Evolutionary conservation across 2,329 filamentous ascomycete species (phyloP).

Genomic region (Ophiobolus disseminans): DNA sequence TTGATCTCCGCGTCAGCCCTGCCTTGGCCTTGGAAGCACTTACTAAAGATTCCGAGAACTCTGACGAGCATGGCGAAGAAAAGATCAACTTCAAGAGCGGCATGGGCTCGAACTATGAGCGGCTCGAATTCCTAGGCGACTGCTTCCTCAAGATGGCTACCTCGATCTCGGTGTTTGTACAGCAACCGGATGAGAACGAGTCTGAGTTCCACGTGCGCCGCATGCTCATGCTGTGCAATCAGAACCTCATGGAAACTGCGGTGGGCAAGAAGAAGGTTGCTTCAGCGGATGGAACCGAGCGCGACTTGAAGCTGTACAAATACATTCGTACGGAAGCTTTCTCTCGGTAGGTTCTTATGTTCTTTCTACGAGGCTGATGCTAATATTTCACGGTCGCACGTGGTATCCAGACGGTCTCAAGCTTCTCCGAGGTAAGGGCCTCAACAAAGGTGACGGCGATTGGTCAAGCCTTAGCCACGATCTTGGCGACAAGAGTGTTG

Average conservation of each 20-base stretch:
- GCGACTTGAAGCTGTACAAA: slow-evolving; percentile 66
- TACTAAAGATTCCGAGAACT: slow-evolving; percentile 90
- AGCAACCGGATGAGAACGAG: slow-evolving; percentile 79
- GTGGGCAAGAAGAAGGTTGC: slow-evolving; percentile 45
- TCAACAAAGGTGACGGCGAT: slow-evolving; percentile 57
- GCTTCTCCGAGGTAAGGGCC: slow-evolving; percentile 74
- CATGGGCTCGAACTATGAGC: slow-evolving; percentile 95
- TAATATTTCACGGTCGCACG: slow-evolving; percentile 61
- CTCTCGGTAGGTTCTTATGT: slow-evolving; percentile 61
- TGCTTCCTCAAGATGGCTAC: slow-evolving; percentile 96
- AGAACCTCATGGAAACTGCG: slow-evolving; percentile 83
- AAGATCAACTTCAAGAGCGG: slow-evolving; percentile 78
- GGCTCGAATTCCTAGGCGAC: slow-evolving; percentile 91
- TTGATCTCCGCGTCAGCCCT: slow-evolving; percentile 70
- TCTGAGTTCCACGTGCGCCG: slow-evolving; percentile 88
- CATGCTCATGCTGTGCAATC: slow-evolving; percentile 91
- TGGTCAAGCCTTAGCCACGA: slow-evolving; percentile 62
- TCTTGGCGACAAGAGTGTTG: slow-evolving; percentile 87
- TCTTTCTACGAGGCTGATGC: slow-evolving; percentile 3
- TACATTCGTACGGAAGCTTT: slow-evolving; percentile 86
- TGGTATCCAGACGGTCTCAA: slow-evolving; percentile 89
- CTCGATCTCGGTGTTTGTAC: slow-evolving; percentile 82
- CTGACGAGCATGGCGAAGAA: slow-evolving; percentile 72
- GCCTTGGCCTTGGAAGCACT: slow-evolving; percentile 83
- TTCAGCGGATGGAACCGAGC: slow-evolving; percentile 46